Conservation (phyloP, 192 early-diverging fungal genomes). For the Fimicolochytrium jonesii region DNA sequence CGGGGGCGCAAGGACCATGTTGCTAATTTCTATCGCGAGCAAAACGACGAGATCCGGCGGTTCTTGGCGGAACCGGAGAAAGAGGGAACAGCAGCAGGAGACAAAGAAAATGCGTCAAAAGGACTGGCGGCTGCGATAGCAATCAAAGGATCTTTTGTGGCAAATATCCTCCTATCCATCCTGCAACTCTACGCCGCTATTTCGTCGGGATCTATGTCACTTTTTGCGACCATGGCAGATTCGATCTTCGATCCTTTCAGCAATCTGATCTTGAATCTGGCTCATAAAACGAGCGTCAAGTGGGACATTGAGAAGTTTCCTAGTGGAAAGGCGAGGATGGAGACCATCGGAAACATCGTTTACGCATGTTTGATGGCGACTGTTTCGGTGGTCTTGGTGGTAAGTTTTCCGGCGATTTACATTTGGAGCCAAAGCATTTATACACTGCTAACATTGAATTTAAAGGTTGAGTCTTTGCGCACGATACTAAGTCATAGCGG, state of each 20-base stretch:
- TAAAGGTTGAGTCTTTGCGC: conserved; percentile 20
- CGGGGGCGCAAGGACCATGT: too few species aligned
- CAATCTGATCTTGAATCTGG: conserved; percentile 24
- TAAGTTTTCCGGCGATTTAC: conserved; percentile 27
- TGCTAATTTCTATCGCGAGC: conserved; percentile 1
- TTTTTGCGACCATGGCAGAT: conserved; percentile 67
- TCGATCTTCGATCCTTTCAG: conserved; percentile 47
- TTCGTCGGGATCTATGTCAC: conserved; percentile 57
- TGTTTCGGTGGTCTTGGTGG: conserved; percentile 61
- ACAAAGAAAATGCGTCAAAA: neutral
- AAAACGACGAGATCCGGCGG: conserved; percentile 10
- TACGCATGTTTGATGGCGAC: conserved; percentile 66
- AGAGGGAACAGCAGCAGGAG: neutral
- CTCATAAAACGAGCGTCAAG: conserved; percentile 45
- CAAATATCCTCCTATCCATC: conserved; percentile 60
- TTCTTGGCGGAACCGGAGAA: neutral
- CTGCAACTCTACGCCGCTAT: conserved; percentile 59
- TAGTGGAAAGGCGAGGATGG: conserved; percentile 63
- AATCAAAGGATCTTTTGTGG: conserved; percentile 58
- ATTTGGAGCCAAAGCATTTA: neutral
- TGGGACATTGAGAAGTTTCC: conserved; percentile 46
- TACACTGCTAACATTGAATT: neutral
- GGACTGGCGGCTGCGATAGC: conserved; percentile 43
- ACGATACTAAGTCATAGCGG: conserved; percentile 6
- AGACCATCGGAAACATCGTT: conserved; percentile 70